Conservation (phyloP, 331 rosid genomes). For the Dryas integrifolia region DNA sequence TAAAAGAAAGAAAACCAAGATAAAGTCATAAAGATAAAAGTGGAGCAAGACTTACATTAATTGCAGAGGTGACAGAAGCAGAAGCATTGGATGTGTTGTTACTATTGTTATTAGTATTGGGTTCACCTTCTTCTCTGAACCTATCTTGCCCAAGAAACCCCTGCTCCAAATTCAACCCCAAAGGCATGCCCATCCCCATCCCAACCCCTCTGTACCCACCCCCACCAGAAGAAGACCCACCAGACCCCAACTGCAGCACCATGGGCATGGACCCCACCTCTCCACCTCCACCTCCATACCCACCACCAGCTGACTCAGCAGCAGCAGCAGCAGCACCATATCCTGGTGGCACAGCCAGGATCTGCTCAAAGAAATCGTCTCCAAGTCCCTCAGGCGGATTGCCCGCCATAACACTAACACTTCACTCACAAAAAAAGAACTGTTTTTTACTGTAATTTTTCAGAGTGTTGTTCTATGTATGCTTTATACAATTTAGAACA, state of each 20-base stretch:
- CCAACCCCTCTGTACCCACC: slow-evolving; percentile 42
- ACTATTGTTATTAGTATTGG: slow-evolving; percentile 19
- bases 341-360: slow-evolving; percentile 55
- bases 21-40: not conserved
- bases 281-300: slow-evolving; percentile 30
- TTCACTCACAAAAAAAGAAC: not conserved
- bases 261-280: slow-evolving; percentile 51
- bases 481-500: not conserved
- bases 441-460: not conserved
- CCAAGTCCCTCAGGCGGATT: slow-evolving; percentile 67
- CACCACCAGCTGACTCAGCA: slow-evolving; percentile 28
- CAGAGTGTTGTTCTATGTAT: not conserved
- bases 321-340: slow-evolving; percentile 26
- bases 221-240: slow-evolving; percentile 23
- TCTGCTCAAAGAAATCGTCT: slow-evolving; percentile 90
- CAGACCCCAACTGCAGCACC: slow-evolving; percentile 60
- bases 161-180: slow-evolving; percentile 83
- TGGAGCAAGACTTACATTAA: slow-evolving; percentile 44
- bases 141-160: slow-evolving; percentile 54
- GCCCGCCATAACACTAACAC: slow-evolving; percentile 50
- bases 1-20: not conserved
- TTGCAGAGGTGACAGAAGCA: slow-evolving; percentile 37
- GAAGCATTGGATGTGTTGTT: slow-evolving; percentile 28
- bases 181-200: slow-evolving; percentile 61
- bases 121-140: slow-evolving; percentile 43